phyloP scores from a whole-genome alignment of 768 basidiomycete species.

The Podaxis carcinomalis region DNA sequence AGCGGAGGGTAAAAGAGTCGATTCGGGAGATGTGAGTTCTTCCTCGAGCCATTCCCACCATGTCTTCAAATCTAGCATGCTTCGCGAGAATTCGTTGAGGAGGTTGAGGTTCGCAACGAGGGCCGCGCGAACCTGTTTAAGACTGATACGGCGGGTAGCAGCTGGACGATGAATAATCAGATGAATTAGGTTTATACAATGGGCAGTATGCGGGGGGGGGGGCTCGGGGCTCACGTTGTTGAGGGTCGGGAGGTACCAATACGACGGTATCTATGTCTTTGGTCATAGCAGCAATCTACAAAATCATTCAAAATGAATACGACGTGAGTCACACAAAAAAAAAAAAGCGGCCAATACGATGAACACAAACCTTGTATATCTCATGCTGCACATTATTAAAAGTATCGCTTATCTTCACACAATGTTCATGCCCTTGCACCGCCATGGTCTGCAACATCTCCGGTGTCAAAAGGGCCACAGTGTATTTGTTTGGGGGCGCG shows the following conservation, averaged over 20 bases:
- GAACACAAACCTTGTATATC: slow-evolving; percentile 28
- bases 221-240: slow-evolving; percentile 30
- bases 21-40: slow-evolving; percentile 19
- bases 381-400: slow-evolving; percentile 33
- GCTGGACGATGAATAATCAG: slow-evolving; percentile 15
- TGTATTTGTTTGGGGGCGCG: not conserved
- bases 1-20: slow-evolving; percentile 11
- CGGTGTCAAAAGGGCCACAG: slow-evolving; percentile 13
- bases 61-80: slow-evolving; percentile 20
- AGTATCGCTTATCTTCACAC: slow-evolving; percentile 20
- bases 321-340: not conserved
- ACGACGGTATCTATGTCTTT: slow-evolving; percentile 29
- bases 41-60: slow-evolving; percentile 31
- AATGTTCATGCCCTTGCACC: slow-evolving; percentile 22
- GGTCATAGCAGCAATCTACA: slow-evolving; percentile 35
- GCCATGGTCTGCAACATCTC: slow-evolving; percentile 22
- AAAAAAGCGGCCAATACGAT: not conserved
- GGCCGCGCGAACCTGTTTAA: slow-evolving; percentile 33
- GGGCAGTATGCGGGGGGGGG: not conserved
- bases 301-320: not conserved
- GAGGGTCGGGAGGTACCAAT: slow-evolving; percentile 30
- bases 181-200: not conserved
- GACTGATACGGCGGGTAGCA: slow-evolving; percentile 25
- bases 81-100: slow-evolving; percentile 27
- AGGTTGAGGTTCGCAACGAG: slow-evolving; percentile 35